Base-by-base conservation (phyloP, 2,329 filamentous ascomycete genomes). In the Alternaria postmessia region DNA sequence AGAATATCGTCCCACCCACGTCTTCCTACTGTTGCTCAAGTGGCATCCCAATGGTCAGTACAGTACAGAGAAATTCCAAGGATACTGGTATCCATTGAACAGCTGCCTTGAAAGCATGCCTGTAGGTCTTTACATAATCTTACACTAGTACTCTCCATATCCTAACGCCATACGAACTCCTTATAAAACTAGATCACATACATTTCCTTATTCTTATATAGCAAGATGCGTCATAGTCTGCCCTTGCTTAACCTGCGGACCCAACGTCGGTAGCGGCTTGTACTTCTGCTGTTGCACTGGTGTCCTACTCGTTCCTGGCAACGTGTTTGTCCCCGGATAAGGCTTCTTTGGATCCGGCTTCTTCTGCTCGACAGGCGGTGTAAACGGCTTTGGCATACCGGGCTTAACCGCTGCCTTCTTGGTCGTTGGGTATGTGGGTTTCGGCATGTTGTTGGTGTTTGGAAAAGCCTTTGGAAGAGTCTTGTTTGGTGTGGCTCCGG, bases 251-350 rank as follows among this genome's bases (percentile, higher is more conserved):
- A 70, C 65, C 61, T 69, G 68, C 44, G 67, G 61, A 24, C 67
- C 71, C 54, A 74, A 32, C 46, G 65, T 67, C 54, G 67, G 68
- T 52, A 67, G 43, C 18, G 73, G 65, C 69, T 71, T 73, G 51
- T 69, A 70, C 62, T 59, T 69, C 51, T 67, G 59, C 58, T 63
- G 60, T 51, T 59, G 64, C 9, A 77, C 74, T 0, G 74, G 72
- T 26, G 67, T 68, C 59, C 61, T 69, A 20, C 57, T 66, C 3
- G 57, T 71, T 48, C 74, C 73, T 0, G 73, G 71, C 48, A 72
- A 42, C 32, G 73, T 75, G 36, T 70, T 74, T 20, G 73, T 75
- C 1, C 73, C 75, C 0, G 75, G 72, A 58, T 77, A 76, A 41
- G 72, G 57, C 30, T 66, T 67, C 49, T 62, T 62, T 7, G 62